These are phyloP conservation scores for Malus sieversii DNA, from an alignment of 306 rosid species.

Conservation along the genomic window DNA sequence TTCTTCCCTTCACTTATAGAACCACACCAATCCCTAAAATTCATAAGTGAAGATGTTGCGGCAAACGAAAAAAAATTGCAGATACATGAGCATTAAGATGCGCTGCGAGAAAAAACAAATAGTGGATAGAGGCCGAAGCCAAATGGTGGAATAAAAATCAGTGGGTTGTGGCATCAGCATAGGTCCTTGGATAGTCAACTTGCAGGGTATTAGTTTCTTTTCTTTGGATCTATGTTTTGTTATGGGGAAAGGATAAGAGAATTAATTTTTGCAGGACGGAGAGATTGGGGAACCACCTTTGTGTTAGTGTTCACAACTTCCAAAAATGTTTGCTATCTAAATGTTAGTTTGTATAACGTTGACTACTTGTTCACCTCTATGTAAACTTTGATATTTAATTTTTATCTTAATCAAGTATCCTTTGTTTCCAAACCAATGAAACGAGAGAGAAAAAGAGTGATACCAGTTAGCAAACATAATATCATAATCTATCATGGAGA, in stretches of 20 bases:
- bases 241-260: not conserved
- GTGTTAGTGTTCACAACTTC: not conserved
- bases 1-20: not conserved
- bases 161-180: not conserved
- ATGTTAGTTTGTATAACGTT: not conserved
- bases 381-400: not conserved
- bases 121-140: not conserved
- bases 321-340: not conserved
- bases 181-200: not conserved
- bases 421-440: not conserved
- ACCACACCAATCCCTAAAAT: not conserved
- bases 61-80: not conserved
- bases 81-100: not conserved
- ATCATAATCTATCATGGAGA: not conserved
- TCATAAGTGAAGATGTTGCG: not conserved
- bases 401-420: not conserved
- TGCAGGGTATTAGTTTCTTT: not conserved
- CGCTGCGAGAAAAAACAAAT: not conserved
- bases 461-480: not conserved
- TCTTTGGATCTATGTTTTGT: not conserved
- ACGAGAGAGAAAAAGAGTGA: not conserved
- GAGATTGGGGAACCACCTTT: not conserved
- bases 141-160: not conserved
- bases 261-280: not conserved
- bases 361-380: not conserved